phyloP scores from a whole-genome alignment of 2,329 filamentous ascomycete species.

The Stromatinia cepivora region DNA sequence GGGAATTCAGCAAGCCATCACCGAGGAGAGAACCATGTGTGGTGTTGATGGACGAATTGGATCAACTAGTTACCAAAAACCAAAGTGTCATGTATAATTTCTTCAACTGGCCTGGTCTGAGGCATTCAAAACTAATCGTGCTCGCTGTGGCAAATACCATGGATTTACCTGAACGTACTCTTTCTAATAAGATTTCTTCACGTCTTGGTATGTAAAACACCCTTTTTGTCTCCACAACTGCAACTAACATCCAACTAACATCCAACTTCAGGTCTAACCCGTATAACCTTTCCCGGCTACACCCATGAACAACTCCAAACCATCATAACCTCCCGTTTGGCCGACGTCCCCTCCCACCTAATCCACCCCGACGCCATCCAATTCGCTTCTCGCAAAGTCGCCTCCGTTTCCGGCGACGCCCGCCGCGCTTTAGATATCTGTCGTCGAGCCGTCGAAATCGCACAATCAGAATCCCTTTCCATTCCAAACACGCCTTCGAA shows the following conservation, averaged over 20 bases:
- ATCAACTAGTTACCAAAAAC: slow-evolving; percentile 96
- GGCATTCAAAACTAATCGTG: slow-evolving; percentile 90
- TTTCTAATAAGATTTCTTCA: slow-evolving; percentile 98
- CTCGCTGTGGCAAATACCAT: slow-evolving; percentile 98
- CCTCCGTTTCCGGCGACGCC: slow-evolving; percentile 92
- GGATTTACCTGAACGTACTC: slow-evolving; percentile 92
- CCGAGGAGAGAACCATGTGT: slow-evolving; percentile 92
- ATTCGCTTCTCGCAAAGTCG: slow-evolving; percentile 94
- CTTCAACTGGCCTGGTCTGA: slow-evolving; percentile 96
- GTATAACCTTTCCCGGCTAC: slow-evolving; percentile 96
- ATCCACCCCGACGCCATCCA: slow-evolving; percentile 93
- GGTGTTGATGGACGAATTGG: slow-evolving; percentile 96
- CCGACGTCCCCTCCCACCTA: slow-evolving; percentile 83
- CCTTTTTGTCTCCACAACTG: neutral
- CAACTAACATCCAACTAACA: slow-evolving; percentile 32
- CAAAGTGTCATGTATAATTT: slow-evolving; percentile 99
- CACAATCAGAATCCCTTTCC: slow-evolving; percentile 66
- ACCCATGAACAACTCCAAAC: slow-evolving; percentile 96
- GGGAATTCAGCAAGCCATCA: slow-evolving; percentile 88
- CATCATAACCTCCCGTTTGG: slow-evolving; percentile 92
- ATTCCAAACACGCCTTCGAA: slow-evolving; percentile 64
- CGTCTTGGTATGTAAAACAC: slow-evolving; percentile 55
- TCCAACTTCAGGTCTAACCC: slow-evolving; percentile 63
- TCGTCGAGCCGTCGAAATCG: slow-evolving; percentile 89
- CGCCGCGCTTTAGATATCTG: slow-evolving; percentile 93